Evolutionary conservation across 2,329 filamentous ascomycete genomes (phyloP), one percentile per base, ranked within the genome.

Genomic region (Periconia macrospinosa): DNA sequence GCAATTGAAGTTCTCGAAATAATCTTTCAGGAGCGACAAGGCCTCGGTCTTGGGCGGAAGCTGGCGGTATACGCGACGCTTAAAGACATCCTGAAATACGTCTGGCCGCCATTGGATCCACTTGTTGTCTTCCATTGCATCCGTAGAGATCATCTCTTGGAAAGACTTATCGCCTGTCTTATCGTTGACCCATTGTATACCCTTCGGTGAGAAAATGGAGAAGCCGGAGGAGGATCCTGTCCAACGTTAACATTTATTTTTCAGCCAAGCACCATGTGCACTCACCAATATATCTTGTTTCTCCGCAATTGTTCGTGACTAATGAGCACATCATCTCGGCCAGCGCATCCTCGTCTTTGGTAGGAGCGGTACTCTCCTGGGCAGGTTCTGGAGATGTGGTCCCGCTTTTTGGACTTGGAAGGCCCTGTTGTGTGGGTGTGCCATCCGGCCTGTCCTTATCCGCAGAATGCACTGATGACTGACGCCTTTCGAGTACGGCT

Each of bases 291-390:
- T 96, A 99, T 75, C 94, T 84, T 8, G 93, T 97, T 78, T 99
- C 94, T 50, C 94, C 94, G 58, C 86, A 89, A 64, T 93, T 92
- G 70, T 96, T 97, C 1, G 93, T 97, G 30, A 99, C 92, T 30
- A 99, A 78, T 2, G 92, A 97, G 75, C 93, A 97, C 94, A 99
- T 97, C 89, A 97, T 94, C 76, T 99, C 94, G 1, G 93, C 96
- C 53, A 99, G 76, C 1, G 87, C 87, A 71, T 95, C 92, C 1
- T 96, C 90, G 65, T 96, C 89, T 60, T 67, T 69, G 44, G 66
- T 59, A 50, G 13, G 48, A 77, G 80, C 49, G 10, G 30, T 18
- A 13, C 11, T 45, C 43, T 82, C 41, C 53, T 78, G 73, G 41
- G 54, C 51, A 13, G 69, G 73, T 50, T 81, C 79, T 15, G 83